A percentile compares a stretch with the other conserved stretches of the same genome.
These are phyloP conservation scores for Cytidiella melzeri DNA, from an alignment of 768 basidiomycete species.

Conservation along the genomic window DNA sequence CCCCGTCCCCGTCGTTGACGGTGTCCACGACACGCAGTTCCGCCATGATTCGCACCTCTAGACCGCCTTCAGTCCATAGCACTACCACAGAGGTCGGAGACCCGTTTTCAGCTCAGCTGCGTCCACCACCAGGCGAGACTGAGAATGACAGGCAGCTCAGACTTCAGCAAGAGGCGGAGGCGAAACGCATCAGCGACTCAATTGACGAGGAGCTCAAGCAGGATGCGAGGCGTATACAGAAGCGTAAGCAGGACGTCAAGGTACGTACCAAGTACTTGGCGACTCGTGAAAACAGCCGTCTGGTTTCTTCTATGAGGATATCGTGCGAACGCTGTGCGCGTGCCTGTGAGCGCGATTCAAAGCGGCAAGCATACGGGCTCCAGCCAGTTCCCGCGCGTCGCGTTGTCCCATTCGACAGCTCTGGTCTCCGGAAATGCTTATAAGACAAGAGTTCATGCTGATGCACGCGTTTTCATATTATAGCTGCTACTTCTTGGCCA, in stretches of 20 bases:
- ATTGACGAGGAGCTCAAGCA: conserved; percentile 76
- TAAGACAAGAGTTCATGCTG: too few relatives aligned
- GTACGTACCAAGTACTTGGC: conserved; percentile 28
- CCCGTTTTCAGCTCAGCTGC: conserved; percentile 61
- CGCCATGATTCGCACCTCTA: conserved; percentile 39
- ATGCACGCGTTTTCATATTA: background rate
- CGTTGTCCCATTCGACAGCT: too few relatives aligned
- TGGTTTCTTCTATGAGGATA: too few relatives aligned
- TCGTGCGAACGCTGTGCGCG: too few relatives aligned
- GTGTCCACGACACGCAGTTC: conserved; percentile 20
- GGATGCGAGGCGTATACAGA: conserved; percentile 61
- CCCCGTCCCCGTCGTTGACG: conserved; percentile 7
- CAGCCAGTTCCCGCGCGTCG: too few relatives aligned
- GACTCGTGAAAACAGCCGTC: too few relatives aligned
- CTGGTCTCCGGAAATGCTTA: too few relatives aligned
- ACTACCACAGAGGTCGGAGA: conserved; percentile 47
- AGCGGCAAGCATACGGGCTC: too few relatives aligned
- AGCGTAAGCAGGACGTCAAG: conserved; percentile 70
- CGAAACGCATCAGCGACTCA: conserved; percentile 68
- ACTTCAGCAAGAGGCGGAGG: conserved; percentile 63
- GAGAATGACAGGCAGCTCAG: conserved; percentile 56
- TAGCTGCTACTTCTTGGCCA: conserved; percentile 67
- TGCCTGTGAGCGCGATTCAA: background rate
- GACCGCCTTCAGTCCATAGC: conserved; percentile 67
- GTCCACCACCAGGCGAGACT: conserved; percentile 61